Base-by-base conservation (phyloP, 75 land plant genomes). In the Selaginella moellendorffii region DNA sequence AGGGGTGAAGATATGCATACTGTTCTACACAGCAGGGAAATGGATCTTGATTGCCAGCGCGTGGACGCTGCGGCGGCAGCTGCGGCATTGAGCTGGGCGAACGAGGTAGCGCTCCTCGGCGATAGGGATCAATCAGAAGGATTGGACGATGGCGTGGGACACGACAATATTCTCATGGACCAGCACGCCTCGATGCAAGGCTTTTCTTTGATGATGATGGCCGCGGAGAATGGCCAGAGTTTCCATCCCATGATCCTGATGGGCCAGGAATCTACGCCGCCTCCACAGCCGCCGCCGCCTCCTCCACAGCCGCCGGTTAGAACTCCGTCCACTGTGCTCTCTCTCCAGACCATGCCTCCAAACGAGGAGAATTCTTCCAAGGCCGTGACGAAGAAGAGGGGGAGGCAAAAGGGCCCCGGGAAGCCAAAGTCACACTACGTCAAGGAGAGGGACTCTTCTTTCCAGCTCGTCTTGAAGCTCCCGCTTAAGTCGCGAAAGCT, bases 401-500 rank as follows among this genome's bases (percentile, higher is more conserved):
- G 46, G 14, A 36, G 46, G 46, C 46, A 36, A 36, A 36, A 36
- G 14, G 46, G 46, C 5, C 46, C 46, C 5, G 46, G 46, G 46
- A 36, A 61, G 63, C 26, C 63, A 17, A 25, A 22, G 8, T n/a
- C 52, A 1, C 54, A 64, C 31, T 64, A 29, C 31, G 20, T 31
- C 21, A 64, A 64, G 22, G 65, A 30, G 52, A 29, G 65, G 54
- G 54, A 28, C 1, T 30, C 29, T 2, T 28, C 65, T 30, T 30
- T 64, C 20, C 65, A 64, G 24, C 19, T 18, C 1, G 54, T 64
- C n/a, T 42, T 64, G 52, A 20, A 64, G 19, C 28, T 64, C 53
- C 65, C 65, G 14, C 31, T 64, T 19, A 64, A 64, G 31, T 28
- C 65, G 1, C n/a, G 65, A 2, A 28, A 64, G 54, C 65, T 64